These are phyloP conservation scores for Fraxinus platypoda DNA, from an alignment of 305 asterid genomes.

Conservation along the genomic window DNA sequence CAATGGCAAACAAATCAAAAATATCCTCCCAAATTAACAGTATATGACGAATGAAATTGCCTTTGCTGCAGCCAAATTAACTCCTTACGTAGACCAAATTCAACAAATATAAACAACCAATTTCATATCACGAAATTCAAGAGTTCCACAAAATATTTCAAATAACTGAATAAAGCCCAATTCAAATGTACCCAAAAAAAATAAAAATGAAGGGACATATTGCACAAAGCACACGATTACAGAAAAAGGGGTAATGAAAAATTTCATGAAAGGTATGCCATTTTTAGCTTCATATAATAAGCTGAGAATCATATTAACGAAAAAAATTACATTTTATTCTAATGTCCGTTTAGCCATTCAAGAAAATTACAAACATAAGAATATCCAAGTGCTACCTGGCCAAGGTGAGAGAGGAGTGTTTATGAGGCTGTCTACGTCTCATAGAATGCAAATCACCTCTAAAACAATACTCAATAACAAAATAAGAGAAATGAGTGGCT, in stretches of 20 bases:
- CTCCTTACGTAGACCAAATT: not conserved
- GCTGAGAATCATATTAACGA: not conserved
- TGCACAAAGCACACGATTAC: not conserved
- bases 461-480: not conserved
- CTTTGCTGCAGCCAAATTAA: conserved; percentile 13
- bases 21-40: conserved; percentile 1
- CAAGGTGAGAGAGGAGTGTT: not conserved
- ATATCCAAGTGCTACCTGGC: not conserved
- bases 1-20: not conserved
- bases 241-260: not conserved
- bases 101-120: conserved; percentile 3
- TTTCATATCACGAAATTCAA: conserved; percentile 21
- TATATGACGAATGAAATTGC: not conserved
- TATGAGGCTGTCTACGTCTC: not conserved
- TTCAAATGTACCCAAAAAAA: conserved; percentile 19
- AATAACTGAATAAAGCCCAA: conserved; percentile 20
- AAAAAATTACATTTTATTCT: not conserved
- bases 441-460: not conserved
- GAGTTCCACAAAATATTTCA: conserved; percentile 18
- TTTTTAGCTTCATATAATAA: not conserved
- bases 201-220: not conserved
- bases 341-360: not conserved
- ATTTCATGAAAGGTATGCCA: not conserved
- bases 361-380: not conserved
- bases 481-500: not conserved